Evolutionary conservation across 768 basidiomycete genomes (phyloP), one percentile per base, ranked within the genome.

Genomic region (Kwoniella botswanensis): DNA sequence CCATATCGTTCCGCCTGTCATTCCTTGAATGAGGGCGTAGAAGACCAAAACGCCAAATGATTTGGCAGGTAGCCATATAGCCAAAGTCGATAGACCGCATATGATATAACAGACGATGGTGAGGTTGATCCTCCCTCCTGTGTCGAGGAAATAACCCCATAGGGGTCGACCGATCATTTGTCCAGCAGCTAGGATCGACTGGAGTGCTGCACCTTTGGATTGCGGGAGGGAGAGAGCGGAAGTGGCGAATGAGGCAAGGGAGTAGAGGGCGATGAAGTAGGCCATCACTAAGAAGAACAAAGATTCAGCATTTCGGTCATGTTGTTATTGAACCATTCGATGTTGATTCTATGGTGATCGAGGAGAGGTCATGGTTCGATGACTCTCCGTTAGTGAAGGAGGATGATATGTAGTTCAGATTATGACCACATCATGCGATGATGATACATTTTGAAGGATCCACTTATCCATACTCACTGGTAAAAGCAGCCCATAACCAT

Each of bases 1-100:
- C 92, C 65, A 91, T 91, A 69, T 84, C 87, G 41, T 92, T 88
- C 73, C 91, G 88, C 24, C 92, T 88, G 91, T 71, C 60, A 75
- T 67, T 29, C 83, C 83, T 66, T 83, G 83, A 11, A 84, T 67
- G 21, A 82, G 53, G 4, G 82, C 80, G 66, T 82, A 84, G 50
- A 83, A 71, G 46, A 74, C 71, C 35, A 84, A 72, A 6, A 83
- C 76, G 42, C 77, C 80, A 55, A 82, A 83, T 46, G 73, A 78
- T 46, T 68, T 57, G 3, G 82, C 76, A 18, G 82, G 79, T 52
- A 84, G 71, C 83, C 83, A 84, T 13, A 83, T 82, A 22, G 72
- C 73, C 12, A 84, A 69, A 54, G 76, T 77, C 0, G 82, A 81
- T 6, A 82, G 44, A 18, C 82, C 83, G 42, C 82, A 74, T 55